Base-by-base conservation (phyloP, 1,139 yeast species). In the Suhomyces kunorum region DNA sequence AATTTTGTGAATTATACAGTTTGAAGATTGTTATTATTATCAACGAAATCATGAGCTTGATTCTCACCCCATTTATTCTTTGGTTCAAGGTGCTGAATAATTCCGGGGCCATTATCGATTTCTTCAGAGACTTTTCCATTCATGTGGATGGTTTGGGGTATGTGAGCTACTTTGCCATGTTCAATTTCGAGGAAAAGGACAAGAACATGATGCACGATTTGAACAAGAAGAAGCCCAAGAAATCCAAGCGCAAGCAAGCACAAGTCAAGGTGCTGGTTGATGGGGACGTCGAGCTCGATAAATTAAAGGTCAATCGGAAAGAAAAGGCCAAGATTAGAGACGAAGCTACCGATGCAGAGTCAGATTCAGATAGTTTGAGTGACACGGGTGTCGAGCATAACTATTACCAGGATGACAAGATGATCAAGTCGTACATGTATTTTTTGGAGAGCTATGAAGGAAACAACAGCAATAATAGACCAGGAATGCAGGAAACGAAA, bases 61-160 rank as follows among this genome's bases (percentile, higher is more conserved):
- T 92, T 1, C 64, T 90, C 47, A 84, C 96, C 0, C 99, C 98
- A 1, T 86, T 88, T 47, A 78, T 94, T 12, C 67, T 92, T 15
- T 89, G 96, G 87, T 82, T 84, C 57, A 80, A 88, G 22, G 68
- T 92, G 20, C 88, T 96, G 11, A 74, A 74, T 36, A 75, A 80
- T 34, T 72, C 92, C 12, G 90, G 87, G 24, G 71, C 79, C 26
- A 84, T 92, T 31, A 78, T 92, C 27, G 98, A 92, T 57, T 92
- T 92, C 55, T 87, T 90, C 61, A 66, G 98, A 42, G 97, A 92
- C 46, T 84, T 80, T 51, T 82, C 95, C 8, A 81, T 89, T 9
- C 94, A 90, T 59, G 88, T 90, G 34, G 98, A 90, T 64, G 98
- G 97, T 0, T 68, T 92, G 32, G 99, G 98, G 0, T 86, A 90